A percentile compares a stretch with the other conserved stretches of the same genome.
phyloP scores from a whole-genome alignment of 2,329 filamentous ascomycete genomes.

The Colletotrichum chlorophyti region DNA sequence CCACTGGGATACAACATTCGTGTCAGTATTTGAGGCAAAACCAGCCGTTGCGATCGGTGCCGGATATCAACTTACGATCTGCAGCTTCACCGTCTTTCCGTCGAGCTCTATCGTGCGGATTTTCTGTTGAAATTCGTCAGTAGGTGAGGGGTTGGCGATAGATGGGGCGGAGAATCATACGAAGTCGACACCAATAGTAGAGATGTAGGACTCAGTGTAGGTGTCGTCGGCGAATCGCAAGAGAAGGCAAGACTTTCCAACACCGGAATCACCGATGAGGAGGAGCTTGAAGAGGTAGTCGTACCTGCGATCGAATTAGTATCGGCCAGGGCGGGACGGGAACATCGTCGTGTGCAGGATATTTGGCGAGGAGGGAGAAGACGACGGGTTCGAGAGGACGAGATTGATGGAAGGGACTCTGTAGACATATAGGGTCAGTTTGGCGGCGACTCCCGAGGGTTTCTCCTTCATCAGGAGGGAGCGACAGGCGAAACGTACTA shows the following conservation, averaged over 20 bases:
- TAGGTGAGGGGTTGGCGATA: neutral
- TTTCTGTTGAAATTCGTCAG: constrained; percentile 69
- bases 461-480: constrained; percentile 8
- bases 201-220: constrained; percentile 99
- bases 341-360: neutral
- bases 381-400: neutral
- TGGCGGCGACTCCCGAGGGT: constrained; percentile 18
- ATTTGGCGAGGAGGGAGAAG: neutral
- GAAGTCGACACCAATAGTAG: constrained; percentile 98
- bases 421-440: constrained; percentile 30
- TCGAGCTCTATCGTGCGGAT: constrained; percentile 99
- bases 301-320: constrained; percentile 73
- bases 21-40: constrained; percentile 34
- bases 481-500: constrained; percentile 67
- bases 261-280: constrained; percentile 99
- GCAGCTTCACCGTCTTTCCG: constrained; percentile 99
- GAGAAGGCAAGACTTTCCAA: constrained; percentile 99
- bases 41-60: neutral
- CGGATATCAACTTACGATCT: constrained; percentile 77
- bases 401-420: constrained; percentile 12
- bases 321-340: constrained; percentile 3
- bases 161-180: constrained; percentile 59
- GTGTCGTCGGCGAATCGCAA: constrained; percentile 98
- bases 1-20: constrained; percentile 69
- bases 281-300: constrained; percentile 99